Conservation (phyloP, 768 basidiomycete genomes). For the Xerocomus spinulosus region DNA sequence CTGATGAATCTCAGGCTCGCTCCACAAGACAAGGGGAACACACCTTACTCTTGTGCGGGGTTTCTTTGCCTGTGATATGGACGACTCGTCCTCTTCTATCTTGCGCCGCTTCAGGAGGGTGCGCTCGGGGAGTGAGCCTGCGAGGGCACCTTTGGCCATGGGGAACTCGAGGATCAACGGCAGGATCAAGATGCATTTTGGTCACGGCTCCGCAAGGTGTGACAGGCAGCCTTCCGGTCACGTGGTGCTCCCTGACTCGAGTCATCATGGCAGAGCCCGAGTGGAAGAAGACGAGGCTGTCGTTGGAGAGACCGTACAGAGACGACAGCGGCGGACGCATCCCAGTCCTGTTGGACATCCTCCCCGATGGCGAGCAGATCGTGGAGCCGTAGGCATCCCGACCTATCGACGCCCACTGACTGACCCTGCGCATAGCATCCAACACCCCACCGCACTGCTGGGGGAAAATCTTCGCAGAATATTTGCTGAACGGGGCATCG, state of each 20-base stretch:
- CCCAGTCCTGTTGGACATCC: conserved; percentile 63
- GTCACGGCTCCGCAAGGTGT: conserved; percentile 5
- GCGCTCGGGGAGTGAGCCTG: conserved; percentile 23
- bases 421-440: conserved; percentile 38
- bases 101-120: conserved; percentile 56
- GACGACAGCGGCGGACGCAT: conserved; percentile 66
- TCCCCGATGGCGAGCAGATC: conserved; percentile 60
- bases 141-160: conserved; percentile 29
- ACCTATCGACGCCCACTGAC: conserved; percentile 6
- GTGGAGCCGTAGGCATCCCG: conserved; percentile 61
- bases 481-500: conserved; percentile 66
- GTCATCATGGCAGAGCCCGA: conserved; percentile 31
- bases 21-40: conserved; percentile 14
- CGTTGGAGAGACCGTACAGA: conserved; percentile 77
- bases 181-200: conserved; percentile 15
- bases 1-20: conserved; percentile 2
- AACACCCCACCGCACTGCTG: conserved; percentile 54
- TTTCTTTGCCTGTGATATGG: conserved; percentile 52
- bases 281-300: conserved; percentile 60
- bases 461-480: conserved; percentile 64
- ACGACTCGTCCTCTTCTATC: conserved; percentile 53
- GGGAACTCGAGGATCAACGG: conserved; percentile 29
- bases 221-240: conserved; percentile 15
- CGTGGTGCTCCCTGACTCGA: conserved; percentile 17
- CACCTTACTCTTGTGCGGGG: conserved; percentile 72